Evolutionary conservation across 169 alveolate species (phyloP).

Genomic region (Neospora caninum): DNA sequence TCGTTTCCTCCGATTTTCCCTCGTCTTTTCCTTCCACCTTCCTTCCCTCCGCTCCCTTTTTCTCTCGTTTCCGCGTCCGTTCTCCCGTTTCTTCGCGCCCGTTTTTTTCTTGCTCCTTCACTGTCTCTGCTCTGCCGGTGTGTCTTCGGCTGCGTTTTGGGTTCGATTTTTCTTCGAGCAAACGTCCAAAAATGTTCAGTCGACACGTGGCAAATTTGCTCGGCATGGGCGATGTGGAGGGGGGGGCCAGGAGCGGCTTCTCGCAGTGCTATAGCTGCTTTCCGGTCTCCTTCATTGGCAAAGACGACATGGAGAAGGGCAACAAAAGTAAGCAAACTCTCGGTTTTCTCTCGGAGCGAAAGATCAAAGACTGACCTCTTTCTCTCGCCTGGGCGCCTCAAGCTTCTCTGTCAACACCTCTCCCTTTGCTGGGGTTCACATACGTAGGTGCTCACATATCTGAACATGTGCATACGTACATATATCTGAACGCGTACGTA

Average conservation of each 20-base stretch:
- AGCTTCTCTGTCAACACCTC: not conserved
- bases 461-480: not conserved
- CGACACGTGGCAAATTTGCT: constrained; percentile 11
- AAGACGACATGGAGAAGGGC: constrained; percentile 82
- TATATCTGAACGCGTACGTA: not conserved
- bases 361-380: not conserved
- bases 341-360: not conserved
- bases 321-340: constrained; percentile 59
- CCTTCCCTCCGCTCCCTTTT: not conserved
- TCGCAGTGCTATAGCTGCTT: constrained; percentile 63
- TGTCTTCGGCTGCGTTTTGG: no score
- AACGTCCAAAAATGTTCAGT: not conserved
- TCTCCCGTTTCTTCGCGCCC: no score
- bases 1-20: no score
- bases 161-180: no score
- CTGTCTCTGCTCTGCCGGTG: no score
- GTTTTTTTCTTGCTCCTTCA: no score
- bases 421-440: not conserved
- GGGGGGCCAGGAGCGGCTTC: constrained; percentile 24
- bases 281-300: constrained; percentile 79
- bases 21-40: no score
- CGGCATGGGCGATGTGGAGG: constrained; percentile 27
- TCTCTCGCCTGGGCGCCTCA: not conserved
- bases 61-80: not conserved
- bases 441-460: not conserved